These are phyloP conservation scores for Populus pruinosa DNA, from an alignment of 345 rosid genomes.

Conservation along the genomic window DNA sequence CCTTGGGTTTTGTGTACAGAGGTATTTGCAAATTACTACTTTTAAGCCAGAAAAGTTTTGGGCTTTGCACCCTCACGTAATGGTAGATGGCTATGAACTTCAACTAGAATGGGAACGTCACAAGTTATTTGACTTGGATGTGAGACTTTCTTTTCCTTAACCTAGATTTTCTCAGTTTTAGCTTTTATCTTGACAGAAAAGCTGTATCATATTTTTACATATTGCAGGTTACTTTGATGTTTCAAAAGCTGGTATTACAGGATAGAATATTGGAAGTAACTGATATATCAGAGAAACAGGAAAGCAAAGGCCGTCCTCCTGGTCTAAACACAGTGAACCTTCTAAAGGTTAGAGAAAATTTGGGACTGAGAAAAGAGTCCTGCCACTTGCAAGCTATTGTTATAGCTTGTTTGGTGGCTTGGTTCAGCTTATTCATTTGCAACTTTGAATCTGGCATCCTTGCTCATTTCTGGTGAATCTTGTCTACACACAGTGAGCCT, in stretches of 20 bases:
- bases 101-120: conserved; percentile 91
- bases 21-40: conserved; percentile 81
- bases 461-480: background rate
- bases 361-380: background rate
- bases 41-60: conserved; percentile 89
- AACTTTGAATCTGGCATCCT: background rate
- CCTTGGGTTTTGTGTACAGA: conserved; percentile 94
- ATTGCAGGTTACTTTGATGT: conserved; percentile 74
- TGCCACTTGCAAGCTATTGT: no score
- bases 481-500: background rate
- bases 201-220: conserved; percentile 9
- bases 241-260: conserved; percentile 64
- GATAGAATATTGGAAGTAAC: conserved; percentile 70
- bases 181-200: conserved; percentile 2
- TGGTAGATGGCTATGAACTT: conserved; percentile 69
- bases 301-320: conserved; percentile 75
- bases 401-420: background rate
- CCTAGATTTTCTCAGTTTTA: background rate
- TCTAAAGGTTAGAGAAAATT: conserved; percentile 57
- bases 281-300: conserved; percentile 72
- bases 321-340: conserved; percentile 95
- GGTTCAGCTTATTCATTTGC: background rate
- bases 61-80: conserved; percentile 60
- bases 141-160: conserved; percentile 37
- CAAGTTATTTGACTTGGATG: conserved; percentile 81